Percentiles rank a stretch among this genome's conserved stretches.
phyloP scores from a whole-genome alignment of 305 asterid species.

The Lippia alba region DNA sequence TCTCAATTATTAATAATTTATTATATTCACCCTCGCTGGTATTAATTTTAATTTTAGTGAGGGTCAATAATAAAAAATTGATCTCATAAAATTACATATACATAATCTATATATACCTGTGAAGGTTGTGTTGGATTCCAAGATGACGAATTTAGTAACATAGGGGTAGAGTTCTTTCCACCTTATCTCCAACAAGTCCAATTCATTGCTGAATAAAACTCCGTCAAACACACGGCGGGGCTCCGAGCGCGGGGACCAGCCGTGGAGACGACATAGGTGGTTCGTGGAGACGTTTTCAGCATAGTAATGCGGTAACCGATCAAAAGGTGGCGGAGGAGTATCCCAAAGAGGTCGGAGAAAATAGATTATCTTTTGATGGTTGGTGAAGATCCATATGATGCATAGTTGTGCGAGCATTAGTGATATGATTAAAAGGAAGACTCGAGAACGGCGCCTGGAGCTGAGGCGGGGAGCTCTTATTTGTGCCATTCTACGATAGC shows the following conservation, averaged over 20 bases:
- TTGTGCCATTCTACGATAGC: too few relatives aligned
- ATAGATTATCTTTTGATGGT: constrained; percentile 65
- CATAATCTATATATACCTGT: too few relatives aligned
- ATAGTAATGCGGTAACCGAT: constrained; percentile 71
- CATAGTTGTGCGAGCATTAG: constrained; percentile 51
- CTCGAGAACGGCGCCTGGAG: too few relatives aligned
- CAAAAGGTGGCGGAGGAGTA: constrained; percentile 65
- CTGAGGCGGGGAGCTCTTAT: too few relatives aligned
- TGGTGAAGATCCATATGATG: constrained; percentile 43
- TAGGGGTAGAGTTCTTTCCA: constrained; percentile 81
- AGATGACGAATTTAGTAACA: constrained; percentile 70
- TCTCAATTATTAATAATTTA: too few relatives aligned
- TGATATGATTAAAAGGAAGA: constrained; percentile 38
- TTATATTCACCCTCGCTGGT: too few relatives aligned
- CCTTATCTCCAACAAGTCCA: constrained; percentile 82
- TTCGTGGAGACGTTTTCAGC: constrained; percentile 82
- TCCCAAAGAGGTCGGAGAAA: constrained; percentile 94
- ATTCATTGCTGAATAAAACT: constrained; percentile 81
- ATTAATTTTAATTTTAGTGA: too few relatives aligned
- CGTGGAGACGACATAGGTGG: constrained; percentile 77
- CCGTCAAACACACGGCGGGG: constrained; percentile 85
- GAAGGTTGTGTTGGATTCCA: constrained; percentile 90
- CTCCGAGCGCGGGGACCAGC: constrained; percentile 69
- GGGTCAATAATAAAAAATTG: too few relatives aligned
- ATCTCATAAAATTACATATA: too few relatives aligned